phyloP scores from a whole-genome alignment of 1,284 basidiomycete genomes.

The Peniophora sp. region DNA sequence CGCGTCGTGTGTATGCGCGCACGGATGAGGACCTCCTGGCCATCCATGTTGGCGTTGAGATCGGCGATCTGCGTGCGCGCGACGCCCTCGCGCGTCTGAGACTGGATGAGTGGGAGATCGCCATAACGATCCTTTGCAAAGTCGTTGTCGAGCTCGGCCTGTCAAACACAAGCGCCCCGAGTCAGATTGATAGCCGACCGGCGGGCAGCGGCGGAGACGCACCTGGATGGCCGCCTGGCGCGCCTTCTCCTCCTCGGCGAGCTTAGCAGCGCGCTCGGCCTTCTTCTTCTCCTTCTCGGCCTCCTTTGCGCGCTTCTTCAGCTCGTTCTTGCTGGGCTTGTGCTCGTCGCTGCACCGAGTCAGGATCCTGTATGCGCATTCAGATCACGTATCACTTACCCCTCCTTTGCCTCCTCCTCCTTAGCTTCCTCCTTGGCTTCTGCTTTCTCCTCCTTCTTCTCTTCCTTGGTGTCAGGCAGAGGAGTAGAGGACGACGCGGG shows the following conservation, averaged over 20 bases:
- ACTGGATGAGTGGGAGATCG: conserved; percentile 87
- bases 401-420: background rate
- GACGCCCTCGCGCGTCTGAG: conserved; percentile 60
- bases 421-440: background rate
- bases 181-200: no score
- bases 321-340: conserved; percentile 76
- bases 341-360: conserved; percentile 15
- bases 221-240: conserved; percentile 71
- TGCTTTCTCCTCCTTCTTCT: background rate
- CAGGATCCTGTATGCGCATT: background rate
- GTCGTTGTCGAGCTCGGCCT: conserved; percentile 45
- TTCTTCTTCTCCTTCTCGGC: conserved; percentile 91
- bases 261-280: conserved; percentile 75
- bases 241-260: conserved; percentile 69
- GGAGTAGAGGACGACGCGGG: background rate
- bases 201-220: conserved; percentile 2
- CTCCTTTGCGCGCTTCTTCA: conserved; percentile 91
- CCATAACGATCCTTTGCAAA: conserved; percentile 86
- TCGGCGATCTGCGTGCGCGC: conserved; percentile 54
- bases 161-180: no score
- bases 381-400: background rate
- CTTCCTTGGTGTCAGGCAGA: background rate
- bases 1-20: conserved; percentile 91
- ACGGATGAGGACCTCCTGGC: conserved; percentile 79
- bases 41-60: conserved; percentile 62